Evolutionary conservation across 2,329 filamentous ascomycete species (phyloP).

Genomic region (Paraphoma sp.): DNA sequence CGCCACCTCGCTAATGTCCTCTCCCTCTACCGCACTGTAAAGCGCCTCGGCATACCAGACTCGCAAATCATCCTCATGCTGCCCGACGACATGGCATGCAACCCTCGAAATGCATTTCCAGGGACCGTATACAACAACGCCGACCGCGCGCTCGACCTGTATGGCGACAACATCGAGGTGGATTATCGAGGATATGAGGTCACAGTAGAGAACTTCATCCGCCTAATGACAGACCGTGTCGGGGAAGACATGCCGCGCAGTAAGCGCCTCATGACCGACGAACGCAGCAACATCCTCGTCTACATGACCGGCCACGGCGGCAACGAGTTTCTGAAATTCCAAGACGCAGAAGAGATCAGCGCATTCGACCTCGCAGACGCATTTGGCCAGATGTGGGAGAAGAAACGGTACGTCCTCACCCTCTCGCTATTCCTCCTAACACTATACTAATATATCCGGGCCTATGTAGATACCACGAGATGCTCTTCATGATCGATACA

Average conservation of each 20-base stretch:
- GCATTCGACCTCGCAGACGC: slow-evolving; percentile 96
- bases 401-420: slow-evolving; percentile 72
- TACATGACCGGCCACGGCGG: slow-evolving; percentile 99
- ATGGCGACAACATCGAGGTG: slow-evolving; percentile 98
- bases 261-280: slow-evolving; percentile 92
- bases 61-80: slow-evolving; percentile 99
- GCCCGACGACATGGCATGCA: slow-evolving; percentile 99
- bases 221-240: slow-evolving; percentile 90
- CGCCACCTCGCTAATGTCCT: slow-evolving; percentile 97
- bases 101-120: slow-evolving; percentile 96
- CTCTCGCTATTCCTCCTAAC: neutral
- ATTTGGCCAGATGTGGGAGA: slow-evolving; percentile 99
- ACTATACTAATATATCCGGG: neutral
- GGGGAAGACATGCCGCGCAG: slow-evolving; percentile 93
- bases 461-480: slow-evolving; percentile 79
- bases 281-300: slow-evolving; percentile 93
- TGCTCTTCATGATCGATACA: slow-evolving; percentile 99
- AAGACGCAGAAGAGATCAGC: slow-evolving; percentile 96
- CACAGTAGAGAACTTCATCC: slow-evolving; percentile 98
- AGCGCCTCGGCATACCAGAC: slow-evolving; percentile 95
- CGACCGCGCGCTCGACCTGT: slow-evolving; percentile 91
- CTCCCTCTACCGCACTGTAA: slow-evolving; percentile 96
- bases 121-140: slow-evolving; percentile 99
- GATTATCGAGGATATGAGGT: slow-evolving; percentile 98
- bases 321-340: slow-evolving; percentile 98